Base-by-base conservation (phyloP, 2,329 filamentous ascomycete species). In the Arachnopeziza araneosa region DNA sequence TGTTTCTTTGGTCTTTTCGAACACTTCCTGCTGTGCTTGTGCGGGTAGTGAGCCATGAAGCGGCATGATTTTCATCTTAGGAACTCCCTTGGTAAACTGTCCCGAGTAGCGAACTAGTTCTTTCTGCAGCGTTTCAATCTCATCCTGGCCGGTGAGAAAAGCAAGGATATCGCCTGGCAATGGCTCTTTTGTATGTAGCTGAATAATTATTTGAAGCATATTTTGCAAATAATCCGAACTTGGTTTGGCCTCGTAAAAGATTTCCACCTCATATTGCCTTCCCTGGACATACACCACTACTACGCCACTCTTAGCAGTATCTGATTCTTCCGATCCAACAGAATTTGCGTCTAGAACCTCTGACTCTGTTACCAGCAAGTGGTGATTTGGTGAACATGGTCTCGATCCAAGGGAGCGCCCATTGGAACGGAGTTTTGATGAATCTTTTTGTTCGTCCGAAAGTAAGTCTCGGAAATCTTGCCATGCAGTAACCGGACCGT, bases 101-200 rank as follows among this genome's bases (percentile, higher is more conserved):
- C 79, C 77, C 0, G 89, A 87, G 64, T 93, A 89, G 60, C 96
- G 89, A 64, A 93, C 90, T 32, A 97, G 85, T 0, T 96, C 79
- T 57, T 86, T 84, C 70, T 96, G 89, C 0, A 93, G 80, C 0
- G 84, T 82, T 67, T 97, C 92, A 24, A 99, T 96, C 4, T 93
- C 91, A 67, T 98, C 93, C 69, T 97, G 93, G 0, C 95, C 95
- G 0, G 90, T 92, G 14, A 99, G 78, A 70, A 99, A 99, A 0
- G 93, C 92, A 0, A 99, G 79, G 8, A 99, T 89, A 71, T 98
- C 95, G 24, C 96, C 95, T 0, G 95, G 93, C n/a, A 96, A 80
- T 0, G 93, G 90, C 67, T 97, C 91, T 62, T 91, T 88, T 58
- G 86, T 83, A 71, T 99, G 93, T 17, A 98, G 88, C 67, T 91